Evolutionary conservation across 768 basidiomycete species (phyloP), one percentile per base, ranked within the genome.

Genomic region (Stropharia rugosoannulata): DNA sequence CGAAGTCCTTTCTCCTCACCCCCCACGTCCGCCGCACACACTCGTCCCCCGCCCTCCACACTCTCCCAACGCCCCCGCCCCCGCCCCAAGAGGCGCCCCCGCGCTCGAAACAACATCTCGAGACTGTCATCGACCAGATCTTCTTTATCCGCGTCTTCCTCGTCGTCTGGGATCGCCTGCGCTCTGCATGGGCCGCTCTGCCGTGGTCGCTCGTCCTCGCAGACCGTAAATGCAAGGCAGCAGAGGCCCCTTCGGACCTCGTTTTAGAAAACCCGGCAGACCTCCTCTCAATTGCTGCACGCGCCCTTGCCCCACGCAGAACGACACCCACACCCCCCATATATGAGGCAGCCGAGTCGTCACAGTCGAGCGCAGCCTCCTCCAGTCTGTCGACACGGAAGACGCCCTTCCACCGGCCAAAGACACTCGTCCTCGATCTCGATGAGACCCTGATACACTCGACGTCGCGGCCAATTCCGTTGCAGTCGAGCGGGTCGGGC

Each of bases 391-490:
- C 70, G 15, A 61, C 79, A 11, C 81, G 84, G 60, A 86, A 80
- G 64, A 83, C 87, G 0, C 86, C 88, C 3, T 89, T 96, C 60
- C 88, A 88, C 63, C 77, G 84, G 32, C 94, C 84, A 25, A 99
- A 99, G 77, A 97, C 95, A 0, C 86, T 99, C 37, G 95, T 99
- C 29, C 84, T 99, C 42, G 97, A 99, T 74, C 79, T 99, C 49
- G 97, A 99, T 70, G 97, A 99, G 75, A 99, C 97, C 0, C 84
- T 99, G 46, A 98, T 98, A 55, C 97, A 99, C 68, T 97, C 95
- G 2, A 98, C 97, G 0, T 92, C 94, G 15, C 81, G 93, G 37
- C 88, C 91, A 22, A 78, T 89, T 35, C 70, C 75, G 49, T 69
- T 77, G 64, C 74, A 62, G 64, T 72, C 57, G 16, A 78, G 79